These are phyloP conservation scores for Ustilaginoidea virens DNA, from an alignment of 2,329 filamentous ascomycete genomes.

Conservation along the genomic window DNA sequence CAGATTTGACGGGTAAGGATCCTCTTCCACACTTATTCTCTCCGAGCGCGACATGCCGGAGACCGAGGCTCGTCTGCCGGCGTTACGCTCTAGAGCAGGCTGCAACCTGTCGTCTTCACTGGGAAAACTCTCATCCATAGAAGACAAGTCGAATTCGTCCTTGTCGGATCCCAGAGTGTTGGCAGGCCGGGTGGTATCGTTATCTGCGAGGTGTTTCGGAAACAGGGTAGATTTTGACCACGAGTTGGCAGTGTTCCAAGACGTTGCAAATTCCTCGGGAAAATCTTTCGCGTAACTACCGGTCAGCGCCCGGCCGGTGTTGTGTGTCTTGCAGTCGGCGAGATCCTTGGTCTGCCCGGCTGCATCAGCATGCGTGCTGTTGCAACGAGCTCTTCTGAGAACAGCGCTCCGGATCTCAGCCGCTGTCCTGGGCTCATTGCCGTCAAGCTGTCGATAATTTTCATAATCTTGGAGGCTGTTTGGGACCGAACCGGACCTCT, in stretches of 20 bases:
- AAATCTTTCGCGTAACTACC: conserved; percentile 36
- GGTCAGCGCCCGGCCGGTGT: conserved; percentile 17
- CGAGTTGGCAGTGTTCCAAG: conserved; percentile 21
- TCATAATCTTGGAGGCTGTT: conserved; percentile 24
- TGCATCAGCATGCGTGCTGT: conserved; percentile 7
- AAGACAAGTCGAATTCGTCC: conserved; percentile 17
- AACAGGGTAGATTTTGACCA: conserved; percentile 11
- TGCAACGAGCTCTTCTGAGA: conserved; percentile 12
- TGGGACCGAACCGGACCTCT: conserved; percentile 16
- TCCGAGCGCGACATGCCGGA: conserved; percentile 3
- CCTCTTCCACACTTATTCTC: conserved; percentile 11
- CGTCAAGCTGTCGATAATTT: conserved; percentile 4
- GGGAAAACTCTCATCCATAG: conserved; percentile 27
- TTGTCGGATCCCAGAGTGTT: conserved; percentile 5
- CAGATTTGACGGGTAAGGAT: conserved; percentile 27
- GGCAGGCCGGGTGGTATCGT: not conserved
- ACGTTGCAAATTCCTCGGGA: conserved; percentile 31
- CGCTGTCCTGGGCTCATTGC: conserved; percentile 14
- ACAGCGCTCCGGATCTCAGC: conserved; percentile 17
- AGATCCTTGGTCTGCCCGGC: too few relatives aligned
- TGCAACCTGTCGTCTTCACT: conserved; percentile 12
- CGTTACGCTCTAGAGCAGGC: conserved; percentile 14
- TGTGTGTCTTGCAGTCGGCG: conserved; percentile 2
- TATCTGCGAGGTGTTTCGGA: conserved; percentile 7
- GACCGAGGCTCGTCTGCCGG: conserved; percentile 1